Evolutionary conservation across 768 basidiomycete genomes (phyloP), one percentile per base, ranked within the genome.

Genomic region (Rhizopogon sp.): DNA sequence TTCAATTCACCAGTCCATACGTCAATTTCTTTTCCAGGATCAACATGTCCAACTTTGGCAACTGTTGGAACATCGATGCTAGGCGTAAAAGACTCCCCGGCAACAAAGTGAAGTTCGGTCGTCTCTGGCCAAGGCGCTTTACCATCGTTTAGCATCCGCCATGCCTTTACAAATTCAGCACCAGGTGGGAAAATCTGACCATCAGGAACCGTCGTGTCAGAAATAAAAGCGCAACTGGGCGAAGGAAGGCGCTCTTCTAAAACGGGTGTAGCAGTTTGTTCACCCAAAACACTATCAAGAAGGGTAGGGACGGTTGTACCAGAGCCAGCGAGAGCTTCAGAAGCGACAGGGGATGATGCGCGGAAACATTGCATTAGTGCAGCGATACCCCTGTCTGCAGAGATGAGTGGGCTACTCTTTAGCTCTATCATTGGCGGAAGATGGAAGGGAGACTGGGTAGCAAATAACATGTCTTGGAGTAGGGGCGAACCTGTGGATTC

Each of bases 91-190:
- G 74, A 70, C 39, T 84, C 82, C 16, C 91, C 91, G 8, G 83
- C 87, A 43, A 87, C 81, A 61, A 84, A 92, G 9, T 80, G 77
- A 16, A 93, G 69, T 62, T 83, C 77, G 0, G 90, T 90, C 11
- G 72, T 70, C 28, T 79, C 75, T 1, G 88, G 88, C 90, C 90
- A 93, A 17, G 82, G 76, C 5, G 66, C 53, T 13, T 61, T 63
- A 14, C 90, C 85, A 60, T 79, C 79, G 62, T 94, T 94, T 31
- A 75, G 58, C 75, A 93, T 78, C 54, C 77, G 75, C 91, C 91
- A 94, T 20, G 82, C 83, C 70, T 93, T 93, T 53, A 91, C 80
- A 62, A 93, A 94, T 65, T 89, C 88, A 0, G 88, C 89, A 35
- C 91, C 91, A 6, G 89, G 84, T 31, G 89, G 88, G 64, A 93